Evolutionary conservation across 2,329 filamentous ascomycete species (phyloP), one percentile per base, ranked within the genome.

Genomic region (Hymenoscyphus infarciens): DNA sequence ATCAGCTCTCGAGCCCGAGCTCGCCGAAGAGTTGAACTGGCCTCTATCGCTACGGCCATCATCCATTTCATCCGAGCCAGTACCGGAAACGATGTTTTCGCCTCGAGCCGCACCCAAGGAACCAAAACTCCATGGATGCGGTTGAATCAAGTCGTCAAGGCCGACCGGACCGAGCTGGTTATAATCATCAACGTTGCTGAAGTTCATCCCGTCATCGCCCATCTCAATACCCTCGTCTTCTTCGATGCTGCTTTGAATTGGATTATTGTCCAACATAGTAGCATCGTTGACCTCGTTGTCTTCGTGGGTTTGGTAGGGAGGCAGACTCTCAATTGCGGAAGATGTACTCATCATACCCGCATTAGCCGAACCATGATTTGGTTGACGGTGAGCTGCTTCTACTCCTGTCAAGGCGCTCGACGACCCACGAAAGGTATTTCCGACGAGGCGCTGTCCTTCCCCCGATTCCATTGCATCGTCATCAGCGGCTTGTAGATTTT

Each of bases 401-500:
- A 81, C 87, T 91, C 81, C 87, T 83, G 76, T 83, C 83, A 84
- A 91, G 85, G 85, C 89, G 89, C 89, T 92, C 91, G 90, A 91
- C 88, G 87, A 94, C 85, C 91, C 91, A 94, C 80, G 88, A 87
- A 88, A 94, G 86, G 86, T 92, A 86, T 83, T 81, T 78, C 78
- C 88, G 88, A 83, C 90, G 89, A 92, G 90, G 85, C 89, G 88
- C 86, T 81, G 86, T 79, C 85, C 91, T 88, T 96, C 91, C 89
- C 91, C 91, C 88, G 86, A 77, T 58, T 72, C 77, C 68, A 81
- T 80, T 66, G 79, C 78, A 68, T 78, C 76, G 49, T 76, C 77
- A 31, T 79, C 80, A 56, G 79, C 78, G 45, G 80, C 77, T 63
- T 76, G 74, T 59, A 81, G 77, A 64, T 83, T 82, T 66, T 82